Base-by-base conservation (phyloP, 331 rosid genomes). In the Quercus lobata region DNA sequence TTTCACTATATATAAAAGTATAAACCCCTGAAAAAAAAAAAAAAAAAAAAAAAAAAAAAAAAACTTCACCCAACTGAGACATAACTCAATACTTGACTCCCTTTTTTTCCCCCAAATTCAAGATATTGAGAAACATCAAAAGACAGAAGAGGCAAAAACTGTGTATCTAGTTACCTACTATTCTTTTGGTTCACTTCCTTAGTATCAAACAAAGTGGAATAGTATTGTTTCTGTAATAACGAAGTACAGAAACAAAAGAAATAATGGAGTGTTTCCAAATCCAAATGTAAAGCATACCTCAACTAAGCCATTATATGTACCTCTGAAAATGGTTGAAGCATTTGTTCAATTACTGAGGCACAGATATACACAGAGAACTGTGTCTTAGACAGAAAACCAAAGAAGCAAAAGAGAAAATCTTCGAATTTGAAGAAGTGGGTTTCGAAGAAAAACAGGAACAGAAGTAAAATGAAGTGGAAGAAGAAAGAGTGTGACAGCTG, bases 281-380 rank as follows among this genome's bases (percentile, higher is more conserved):
- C 17, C 16, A 12, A 11, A 49, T 1, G 54, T 12, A 12, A 49
- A 49, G 17, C 15, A 53, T 54, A 66, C 24, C 37, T 35, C 52
- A 35, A 19, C 7, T 32, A 19, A 34, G 25, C 24, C 24, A 68
- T 12, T 4, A 32, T 18, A 18, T 35, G 52, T 9, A 18, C 1
- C 12, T 66, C 49, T 66, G 1, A 32, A 24, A 32, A 34, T 14
- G 18, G 52, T 6, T 7, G 1, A 56, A 24, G 76, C 22, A 55
- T 21, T 71, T 56, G 29, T 44, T 19, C 16, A 30, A n/a, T 25
- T 21, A 29, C n/a, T 14, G 5, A 27, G 54, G 25, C 46, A 78
- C 76, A 73, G 35, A 74, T 29, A 76, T 55, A 19, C 25, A 34
- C 35, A 68, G n/a, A 14, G 7, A 34, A 41, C 46, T 78, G 85